Base-by-base conservation (phyloP, 2,329 filamentous ascomycete species). In the Pleomassaria siparia region DNA sequence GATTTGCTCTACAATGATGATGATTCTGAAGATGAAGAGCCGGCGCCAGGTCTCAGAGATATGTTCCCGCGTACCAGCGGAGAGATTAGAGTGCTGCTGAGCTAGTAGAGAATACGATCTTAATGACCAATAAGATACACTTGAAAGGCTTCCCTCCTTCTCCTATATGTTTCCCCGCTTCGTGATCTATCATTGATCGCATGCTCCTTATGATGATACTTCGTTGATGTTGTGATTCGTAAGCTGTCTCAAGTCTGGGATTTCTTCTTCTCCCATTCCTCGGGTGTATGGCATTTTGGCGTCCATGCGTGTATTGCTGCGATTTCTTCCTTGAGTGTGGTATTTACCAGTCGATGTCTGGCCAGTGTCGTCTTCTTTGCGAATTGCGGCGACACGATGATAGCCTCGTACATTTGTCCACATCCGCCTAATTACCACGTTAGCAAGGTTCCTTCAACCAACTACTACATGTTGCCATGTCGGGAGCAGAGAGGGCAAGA, bases 301-400 rank as follows among this genome's bases (percentile, higher is more conserved):
- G 89, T 95, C 91, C 91, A 96, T 30, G 91, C 91, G 76, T 96
- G 91, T 60, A 96, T 95, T 55, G 82, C 83, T 13, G 89, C 88
- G 69, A 96, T 95, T 74, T 96, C 91, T 39, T 86, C 82, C 75
- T 91, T 92, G 60, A 96, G 78, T 4, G 85, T 84, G 13, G 80
- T 80, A 73, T 96, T 96, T 60, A 95, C 91, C 53, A 95, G 80
- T 35, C 91, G 85, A 73, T 96, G 89, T 47, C 91, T 82, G 67
- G 90, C 90, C 48, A 96, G 83, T 43, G 88, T 88, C 58, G 67
- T 82, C 77, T 80, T 79, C 64, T 76, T 77, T 21, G 68, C 67
- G 54, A 79, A 79, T 37, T 75, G 70, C 18, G 74, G 71, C 26
- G 75, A 78, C 3, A 88, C 85, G 43, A 88, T 87, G 37, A 86